phyloP scores from a whole-genome alignment of 108 stramenopile genomes.

The Nitzschia sp. region DNA sequence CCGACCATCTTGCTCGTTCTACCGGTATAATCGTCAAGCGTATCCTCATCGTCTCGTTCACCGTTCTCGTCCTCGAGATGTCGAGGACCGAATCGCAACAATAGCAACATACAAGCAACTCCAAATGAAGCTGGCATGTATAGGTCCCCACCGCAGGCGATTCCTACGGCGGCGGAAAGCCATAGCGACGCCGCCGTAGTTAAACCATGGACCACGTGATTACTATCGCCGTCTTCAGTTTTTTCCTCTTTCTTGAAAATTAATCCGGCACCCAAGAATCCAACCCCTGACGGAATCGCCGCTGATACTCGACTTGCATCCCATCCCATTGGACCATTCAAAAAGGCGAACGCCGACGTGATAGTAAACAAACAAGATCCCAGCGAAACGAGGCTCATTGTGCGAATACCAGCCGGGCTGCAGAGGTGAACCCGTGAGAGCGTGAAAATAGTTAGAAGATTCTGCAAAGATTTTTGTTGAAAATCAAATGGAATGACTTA shows the following conservation, averaged over 20 bases:
- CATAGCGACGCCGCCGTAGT: constrained; percentile 82
- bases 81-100: constrained; percentile 86
- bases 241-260: constrained; percentile 77
- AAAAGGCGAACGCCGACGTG: constrained; percentile 79
- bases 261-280: constrained; percentile 85
- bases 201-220: constrained; percentile 75
- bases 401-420: constrained; percentile 87
- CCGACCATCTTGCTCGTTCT: no score
- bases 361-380: constrained; percentile 90
- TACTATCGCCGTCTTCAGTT: constrained; percentile 39
- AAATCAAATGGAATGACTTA: not conserved
- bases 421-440: not conserved
- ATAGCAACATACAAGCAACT: constrained; percentile 72
- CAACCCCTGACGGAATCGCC: constrained; percentile 87
- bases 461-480: not conserved
- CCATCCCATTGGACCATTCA: constrained; percentile 82
- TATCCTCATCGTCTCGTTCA: not conserved
- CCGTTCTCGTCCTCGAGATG: constrained; percentile 6
- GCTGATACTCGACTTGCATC: constrained; percentile 78
- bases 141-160: constrained; percentile 82
- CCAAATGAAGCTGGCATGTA: constrained; percentile 80
- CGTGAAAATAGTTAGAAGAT: not conserved
- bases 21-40: no score
- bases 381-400: constrained; percentile 87
- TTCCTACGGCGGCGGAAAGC: constrained; percentile 72